Conservation (phyloP, 1,139 yeast genomes). For the Suhomyces taliae region DNA sequence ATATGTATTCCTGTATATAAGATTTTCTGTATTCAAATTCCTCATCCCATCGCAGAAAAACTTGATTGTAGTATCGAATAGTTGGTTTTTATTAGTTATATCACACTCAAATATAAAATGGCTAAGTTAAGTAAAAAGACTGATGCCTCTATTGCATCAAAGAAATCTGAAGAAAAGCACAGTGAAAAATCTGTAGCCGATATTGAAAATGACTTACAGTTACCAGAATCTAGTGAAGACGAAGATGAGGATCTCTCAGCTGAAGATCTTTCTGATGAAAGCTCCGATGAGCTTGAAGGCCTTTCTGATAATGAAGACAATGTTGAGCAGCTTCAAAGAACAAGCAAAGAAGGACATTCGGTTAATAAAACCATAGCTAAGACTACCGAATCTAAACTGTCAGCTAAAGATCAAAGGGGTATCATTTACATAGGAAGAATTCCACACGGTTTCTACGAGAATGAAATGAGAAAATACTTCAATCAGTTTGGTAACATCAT, state of each 20-base stretch:
- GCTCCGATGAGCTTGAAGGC: slow-evolving; percentile 24
- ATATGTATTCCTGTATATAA: slow-evolving; percentile 7
- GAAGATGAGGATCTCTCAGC: slow-evolving; percentile 9
- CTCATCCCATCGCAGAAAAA: slow-evolving; percentile 15
- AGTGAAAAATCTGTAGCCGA: slow-evolving; percentile 25
- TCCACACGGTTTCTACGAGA: slow-evolving; percentile 90
- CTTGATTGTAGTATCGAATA: not conserved
- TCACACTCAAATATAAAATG: slow-evolving; percentile 2
- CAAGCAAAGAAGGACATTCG: slow-evolving; percentile 17
- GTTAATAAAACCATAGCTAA: slow-evolving; percentile 22
- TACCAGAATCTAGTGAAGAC: slow-evolving; percentile 26
- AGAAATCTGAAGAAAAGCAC: slow-evolving; percentile 7
- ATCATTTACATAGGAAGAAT: slow-evolving; percentile 88
- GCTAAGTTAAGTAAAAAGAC: slow-evolving; percentile 8
- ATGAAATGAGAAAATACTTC: slow-evolving; percentile 77
- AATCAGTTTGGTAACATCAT: slow-evolving; percentile 84
- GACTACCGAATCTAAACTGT: slow-evolving; percentile 11
- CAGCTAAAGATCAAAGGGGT: slow-evolving; percentile 43
- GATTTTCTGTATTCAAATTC: not conserved
- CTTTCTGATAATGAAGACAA: slow-evolving; percentile 23
- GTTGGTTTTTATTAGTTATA: not conserved
- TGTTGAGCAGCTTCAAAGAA: slow-evolving; percentile 6
- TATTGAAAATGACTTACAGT: slow-evolving; percentile 33
- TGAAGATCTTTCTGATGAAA: slow-evolving; percentile 16
- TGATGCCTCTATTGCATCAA: slow-evolving; percentile 3